Evolutionary conservation across 805 yeast species (phyloP), one percentile per base, ranked within the genome.

Genomic region (Candida alai): DNA sequence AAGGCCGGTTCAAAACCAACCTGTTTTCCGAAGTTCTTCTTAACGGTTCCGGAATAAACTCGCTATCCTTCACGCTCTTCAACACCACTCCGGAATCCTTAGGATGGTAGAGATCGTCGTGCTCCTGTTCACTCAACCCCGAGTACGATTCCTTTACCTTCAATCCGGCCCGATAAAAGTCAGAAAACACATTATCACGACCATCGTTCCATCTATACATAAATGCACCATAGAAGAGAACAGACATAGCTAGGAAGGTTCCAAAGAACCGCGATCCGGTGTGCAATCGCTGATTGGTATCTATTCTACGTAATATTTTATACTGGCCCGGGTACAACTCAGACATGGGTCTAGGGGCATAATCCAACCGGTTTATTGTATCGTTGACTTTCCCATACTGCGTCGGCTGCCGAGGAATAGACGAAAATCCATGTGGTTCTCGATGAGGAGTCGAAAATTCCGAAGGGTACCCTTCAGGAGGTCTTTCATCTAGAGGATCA

Each of bases 121-220:
- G 66, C 47, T 85, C 89, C 41, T 71, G 71, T 7, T 70, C 76
- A 4, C 73, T 57, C 37, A 86, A 62, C 2, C 83, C 82, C n/a
- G 70, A 41, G 9, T 10, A 10, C 2, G 82, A 28, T 42, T 78
- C 79, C 49, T 84, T 75, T 29, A 72, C 28, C 24, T 72, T 58
- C 27, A 85, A 67, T 42, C 85, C 78, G 17, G 67, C 54, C 32
- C 90, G 58, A 54, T 84, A 78, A 32, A 83, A 76, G 25, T 73
- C 76, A 9, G 86, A 72, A 58, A 85, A 78, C 6, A 82, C 77
- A 48, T 85, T 80, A 37, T 85, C 90, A 42, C 74, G 73, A 3
- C 88, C 88, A 39, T 85, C 93, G 50, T 86, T 84, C 95, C 95
- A 85, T 34, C 87, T 65, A 54, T 80, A 74, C 59, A 84, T 79